Evolutionary conservation across 1,284 basidiomycete genomes (phyloP), one percentile per base, ranked within the genome.

Genomic region (Ganoderma sinense): DNA sequence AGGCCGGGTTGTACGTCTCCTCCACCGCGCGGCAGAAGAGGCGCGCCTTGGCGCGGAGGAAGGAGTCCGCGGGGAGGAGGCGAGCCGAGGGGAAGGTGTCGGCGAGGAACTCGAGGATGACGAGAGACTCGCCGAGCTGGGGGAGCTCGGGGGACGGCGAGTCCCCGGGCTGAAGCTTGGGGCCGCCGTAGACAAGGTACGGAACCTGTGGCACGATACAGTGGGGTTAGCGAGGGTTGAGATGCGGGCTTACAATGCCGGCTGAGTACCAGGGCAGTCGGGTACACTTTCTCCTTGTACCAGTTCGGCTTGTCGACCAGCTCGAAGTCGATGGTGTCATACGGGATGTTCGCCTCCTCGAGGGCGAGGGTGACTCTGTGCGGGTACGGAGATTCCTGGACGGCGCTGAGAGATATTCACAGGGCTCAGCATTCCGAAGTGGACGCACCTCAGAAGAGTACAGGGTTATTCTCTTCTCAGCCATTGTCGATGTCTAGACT

Each of bases 71-170:
- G 0, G 89, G 88, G 13, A 90, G 83, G 20, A 90, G 80, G 2
- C 74, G 72, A 0, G 83, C 80, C 14, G 82, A 73, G 0, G 86
- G 88, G 76, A 80, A 86, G 62, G 88, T 75, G 73, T 91, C 89
- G 6, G 87, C 86, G 68, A 91, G 74, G 80, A 91, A 89, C 75
- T 91, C 89, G 65, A 91, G 79, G 65, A 91, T 83, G 41, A 91
- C 83, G 53, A 87, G 83, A 0, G 89, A 91, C 75, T 92, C 90
- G 41, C 16, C 76, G 64, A 92, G 78, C 78, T 90, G 90, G 64
- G 78, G 71, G 0, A 88, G 88, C 36, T 88, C 85, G 0, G 87
- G 84, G 3, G 88, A 87, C 2, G 88, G 90, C 36, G 51, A 58
- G 4, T 85, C 76, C 56, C 87, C 86, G 0, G 87, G 83, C 18